Evolutionary conservation across 441 rosid species (phyloP), one percentile per base, ranked within the genome.

Genomic region (Pelargonium fulgidum): DNA sequence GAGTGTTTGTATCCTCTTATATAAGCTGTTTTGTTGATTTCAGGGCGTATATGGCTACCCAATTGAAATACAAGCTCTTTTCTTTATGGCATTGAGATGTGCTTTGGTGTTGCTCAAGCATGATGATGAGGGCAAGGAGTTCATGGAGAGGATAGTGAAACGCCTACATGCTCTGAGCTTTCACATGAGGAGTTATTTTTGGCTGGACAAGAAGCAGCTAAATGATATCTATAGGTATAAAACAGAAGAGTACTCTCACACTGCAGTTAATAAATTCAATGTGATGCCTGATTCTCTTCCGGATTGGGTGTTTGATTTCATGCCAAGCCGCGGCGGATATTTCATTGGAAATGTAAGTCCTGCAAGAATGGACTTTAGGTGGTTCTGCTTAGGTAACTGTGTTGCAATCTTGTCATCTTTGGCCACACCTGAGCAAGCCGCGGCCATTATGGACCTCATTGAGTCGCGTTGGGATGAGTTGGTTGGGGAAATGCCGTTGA

Each of bases 1-100:
- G 29, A 24, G 29, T 24, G 29, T 24, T 1, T 24, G 29, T 24
- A 24, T 24, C 29, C 29, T 24, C 29, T 24, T 24, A 24, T 24
- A 24, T 24, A 1, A 24, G 3, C 3, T 24, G 29, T 36, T 36
- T 36, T 36, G 26, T 0, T 39, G 4, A 74, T 75, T 66, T 20
- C 75, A 89, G 98, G 98, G 98, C 72, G 97, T 93, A 13, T 93
- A 93, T 73, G 98, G 97, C 36, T 89, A 91, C 79, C 97, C 98
- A 1, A 89, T 93, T 17, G 96, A 93, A 81, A 93, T 91, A 58
- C 97, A 89, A 78, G 87, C 92, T 41, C 96, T 90, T 14, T 91
- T 93, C 85, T 91, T 93, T 77, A 89, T 91, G 98, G 87, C 97
- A 12, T 82, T 91, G 71, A 83, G 96, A 64, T 93, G 97, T 77